These are phyloP conservation scores for Dissophora ornata DNA, from an alignment of 192 early-diverging fungal genomes.

Conservation along the genomic window DNA sequence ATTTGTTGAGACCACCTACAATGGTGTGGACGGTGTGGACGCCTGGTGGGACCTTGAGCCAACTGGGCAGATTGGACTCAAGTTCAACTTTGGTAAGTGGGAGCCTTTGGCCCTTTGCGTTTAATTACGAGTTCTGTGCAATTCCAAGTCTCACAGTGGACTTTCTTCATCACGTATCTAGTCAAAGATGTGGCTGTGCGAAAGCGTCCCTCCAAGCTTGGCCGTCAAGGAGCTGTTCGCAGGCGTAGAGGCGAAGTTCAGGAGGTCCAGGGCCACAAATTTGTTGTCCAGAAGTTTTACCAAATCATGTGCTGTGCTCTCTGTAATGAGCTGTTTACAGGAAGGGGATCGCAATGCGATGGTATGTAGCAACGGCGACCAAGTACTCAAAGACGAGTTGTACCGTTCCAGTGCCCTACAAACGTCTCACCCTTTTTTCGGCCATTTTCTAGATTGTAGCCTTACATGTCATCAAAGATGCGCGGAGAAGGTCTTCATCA, in stretches of 20 bases:
- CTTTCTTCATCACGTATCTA: constrained; percentile 13
- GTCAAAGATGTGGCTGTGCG: constrained; percentile 62
- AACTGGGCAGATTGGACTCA: constrained; percentile 85
- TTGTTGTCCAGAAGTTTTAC: constrained; percentile 89
- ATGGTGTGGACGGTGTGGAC: constrained; percentile 68
- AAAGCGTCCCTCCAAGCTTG: constrained; percentile 68
- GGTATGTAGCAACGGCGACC: constrained; percentile 64
- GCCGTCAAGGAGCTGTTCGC: constrained; percentile 82
- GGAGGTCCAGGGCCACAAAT: constrained; percentile 95
- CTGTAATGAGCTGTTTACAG: constrained; percentile 93
- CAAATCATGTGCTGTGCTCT: constrained; percentile 98
- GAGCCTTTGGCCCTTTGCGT: no score
- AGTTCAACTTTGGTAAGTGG: constrained; percentile 87
- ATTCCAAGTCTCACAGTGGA: no score
- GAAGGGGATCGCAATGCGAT: constrained; percentile 92
- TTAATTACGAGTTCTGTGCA: no score
- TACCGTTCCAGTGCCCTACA: no score
- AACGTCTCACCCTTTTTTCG: no score
- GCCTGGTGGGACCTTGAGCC: constrained; percentile 93
- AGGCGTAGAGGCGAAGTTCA: constrained; percentile 83
- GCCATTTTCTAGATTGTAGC: constrained; percentile 94
- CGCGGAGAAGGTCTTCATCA: constrained; percentile 81
- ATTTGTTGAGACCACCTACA: constrained; percentile 2
- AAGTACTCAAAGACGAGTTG: no score
- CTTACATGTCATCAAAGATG: constrained; percentile 94